phyloP scores from a whole-genome alignment of 1,284 basidiomycete species.

The Chalciporus piperatoides region DNA sequence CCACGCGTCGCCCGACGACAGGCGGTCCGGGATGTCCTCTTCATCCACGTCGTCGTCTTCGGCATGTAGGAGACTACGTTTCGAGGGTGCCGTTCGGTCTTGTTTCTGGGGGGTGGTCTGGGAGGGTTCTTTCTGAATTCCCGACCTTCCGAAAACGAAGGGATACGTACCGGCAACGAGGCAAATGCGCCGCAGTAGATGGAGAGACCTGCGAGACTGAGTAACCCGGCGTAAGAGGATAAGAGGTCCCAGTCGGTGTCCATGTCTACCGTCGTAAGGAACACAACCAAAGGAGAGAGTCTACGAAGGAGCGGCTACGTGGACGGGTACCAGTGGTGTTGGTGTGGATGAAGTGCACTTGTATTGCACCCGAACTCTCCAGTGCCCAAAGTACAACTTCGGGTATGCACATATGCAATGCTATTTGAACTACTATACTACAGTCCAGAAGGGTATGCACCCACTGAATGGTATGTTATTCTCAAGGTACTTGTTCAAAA shows the following conservation, averaged over 20 bases:
- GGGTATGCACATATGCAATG: too few species aligned
- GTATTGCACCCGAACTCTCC: neutral
- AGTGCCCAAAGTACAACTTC: too few species aligned
- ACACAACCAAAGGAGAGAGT: conserved; percentile 1
- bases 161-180: conserved; percentile 56
- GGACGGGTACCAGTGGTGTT: neutral
- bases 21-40: conserved; percentile 49
- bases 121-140: neutral
- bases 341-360: neutral
- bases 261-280: conserved; percentile 16
- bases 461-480: neutral
- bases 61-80: conserved; percentile 19
- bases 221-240: conserved; percentile 63
- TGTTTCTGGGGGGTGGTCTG: conserved; percentile 13
- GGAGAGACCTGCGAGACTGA: conserved; percentile 56
- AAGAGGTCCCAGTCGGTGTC: conserved; percentile 53
- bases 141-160: too few species aligned
- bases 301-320: conserved; percentile 2
- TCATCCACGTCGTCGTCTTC: conserved; percentile 36
- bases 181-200: conserved; percentile 66
- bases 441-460: neutral
- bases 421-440: too few species aligned
- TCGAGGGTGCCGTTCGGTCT: neutral
- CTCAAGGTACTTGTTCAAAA: neutral
- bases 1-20: conserved; percentile 71